Evolutionary conservation across 2,329 filamentous ascomycete species (phyloP), one percentile per base, ranked within the genome.

Genomic region (Colletotrichum ledebouriae): DNA sequence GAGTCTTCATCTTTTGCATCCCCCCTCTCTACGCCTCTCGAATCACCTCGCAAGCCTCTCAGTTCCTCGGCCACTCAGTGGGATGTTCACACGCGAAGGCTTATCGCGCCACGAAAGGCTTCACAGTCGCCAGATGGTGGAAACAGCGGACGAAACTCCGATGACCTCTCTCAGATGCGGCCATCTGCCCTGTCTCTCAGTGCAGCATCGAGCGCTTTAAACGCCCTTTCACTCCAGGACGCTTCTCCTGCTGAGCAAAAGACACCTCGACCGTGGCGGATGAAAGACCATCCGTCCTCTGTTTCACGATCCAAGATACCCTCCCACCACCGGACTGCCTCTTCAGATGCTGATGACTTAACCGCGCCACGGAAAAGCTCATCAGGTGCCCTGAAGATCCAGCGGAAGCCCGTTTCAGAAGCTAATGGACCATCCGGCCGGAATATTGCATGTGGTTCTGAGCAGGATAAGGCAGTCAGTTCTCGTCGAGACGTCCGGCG

Each of bases 131-230:
- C 44, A 17, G 75, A 78, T 12, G 67, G 72, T 5, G 71, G 79
- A 39, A 73, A 73, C 47, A 73, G 76, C 10, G 53, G 72, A 22
- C 78, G 82, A 42, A 78, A 78, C 50, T 81, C 80, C 3, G 80
- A 80, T 12, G 84, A 86, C 20, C 80, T 78, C 50, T 71, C 74
- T 2, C 76, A 75, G 34, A 67, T 75, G 29, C 76, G 76, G 0
- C 79, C 84, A 11, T 85, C 86, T 2, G 76, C 83, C 2, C 77
- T 88, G 3, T 87, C 86, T 6, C 74, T 88, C 12, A 87, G 84
- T 58, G 86, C 86, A 47, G 86, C 86, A 15, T 87, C 86, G 6
- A 88, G 85, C 72, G 86, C 86, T 6, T 71, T 88, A 5, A 83
- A 77, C 47, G 77, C 81, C 10, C 25, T 69, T 13, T 52, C 67